Base-by-base conservation (phyloP, 331 rosid genomes). In the Phaseolus coccineus region DNA sequence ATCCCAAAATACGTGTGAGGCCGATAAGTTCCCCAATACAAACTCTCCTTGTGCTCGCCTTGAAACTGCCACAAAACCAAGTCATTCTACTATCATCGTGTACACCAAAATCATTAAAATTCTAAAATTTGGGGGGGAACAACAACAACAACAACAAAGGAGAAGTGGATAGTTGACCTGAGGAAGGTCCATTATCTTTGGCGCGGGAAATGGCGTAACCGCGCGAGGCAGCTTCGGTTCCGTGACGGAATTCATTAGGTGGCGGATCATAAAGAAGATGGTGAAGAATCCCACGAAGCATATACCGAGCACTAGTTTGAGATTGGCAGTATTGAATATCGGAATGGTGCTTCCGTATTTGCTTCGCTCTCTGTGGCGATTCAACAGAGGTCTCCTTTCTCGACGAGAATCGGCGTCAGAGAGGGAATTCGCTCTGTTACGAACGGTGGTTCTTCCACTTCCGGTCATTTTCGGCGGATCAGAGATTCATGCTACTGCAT, bases 11-110 rank as follows among this genome's bases (percentile, higher is more conserved):
- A 96, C 5, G 85, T 88, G 57, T 91, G 94, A 28, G 99, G 99
- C 19, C 99, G 98, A 86, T 93, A 93, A 12, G 99, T 96, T 84
- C 99, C 99, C 98, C 99, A 96, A 53, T 93, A 93, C 92, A 96
- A 79, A 81, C 94, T 93, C 89, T 96, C 99, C 88, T 78, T 89
- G 77, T 96, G 99, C 85, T 87, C 85, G 25, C 98, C 99, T 85
- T 93, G 96, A 89, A 96, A 96, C 99, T 96, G 88, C 73, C 50
- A 78, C 66, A 42, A 70, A 59, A 33, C 56, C 76, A 77, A 58
- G 13, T 75, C 65, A 78, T 61, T 72, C 61, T 28, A 33, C 31
- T n/a, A 3, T 63, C 30, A 37, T 42, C 77, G 51, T 59, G 65
- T 22, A 51, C 35, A 11, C 35, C 46, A 78, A 73, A 62, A 58